A percentile compares a stretch with the other conserved stretches of the same genome.
Evolutionary conservation across 2,329 filamentous ascomycete species (phyloP).

Genomic region (Cladophialophora chaetospira): DNA sequence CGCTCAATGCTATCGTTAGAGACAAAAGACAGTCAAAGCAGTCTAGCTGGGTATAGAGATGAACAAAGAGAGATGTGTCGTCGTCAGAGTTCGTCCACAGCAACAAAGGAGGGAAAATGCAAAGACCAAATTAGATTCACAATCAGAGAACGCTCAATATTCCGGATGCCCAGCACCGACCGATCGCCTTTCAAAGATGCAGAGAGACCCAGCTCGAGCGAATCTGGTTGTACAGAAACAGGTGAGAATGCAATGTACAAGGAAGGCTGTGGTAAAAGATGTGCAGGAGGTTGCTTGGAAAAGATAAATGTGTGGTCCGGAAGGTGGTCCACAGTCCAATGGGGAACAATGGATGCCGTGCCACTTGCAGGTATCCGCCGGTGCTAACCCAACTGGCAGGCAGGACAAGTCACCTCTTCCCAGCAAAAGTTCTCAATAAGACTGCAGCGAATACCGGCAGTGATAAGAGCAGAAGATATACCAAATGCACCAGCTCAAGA

Average conservation of each 20-base stretch:
- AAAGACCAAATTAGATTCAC: too few species aligned
- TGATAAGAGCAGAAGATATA: neutral
- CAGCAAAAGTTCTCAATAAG: neutral
- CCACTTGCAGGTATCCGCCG: neutral
- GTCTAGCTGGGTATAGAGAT: neutral
- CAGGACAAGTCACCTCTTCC: neutral
- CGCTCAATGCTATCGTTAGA: neutral
- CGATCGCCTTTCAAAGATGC: neutral
- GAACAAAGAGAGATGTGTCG: neutral
- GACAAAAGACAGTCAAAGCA: neutral
- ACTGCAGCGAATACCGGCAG: too few species aligned
- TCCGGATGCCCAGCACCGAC: neutral
- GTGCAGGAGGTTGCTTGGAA: constrained; percentile 1
- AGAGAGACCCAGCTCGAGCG: neutral
- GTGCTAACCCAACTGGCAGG: neutral
- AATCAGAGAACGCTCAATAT: too few species aligned
- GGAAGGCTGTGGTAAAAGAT: neutral
- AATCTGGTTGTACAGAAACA: neutral
- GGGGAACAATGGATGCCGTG: neutral
- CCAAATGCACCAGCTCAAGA: neutral
- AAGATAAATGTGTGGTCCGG: constrained; percentile 10
- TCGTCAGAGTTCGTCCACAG: neutral
- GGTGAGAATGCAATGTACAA: neutral
- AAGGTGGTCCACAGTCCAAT: neutral
- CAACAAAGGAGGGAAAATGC: neutral